phyloP scores from a whole-genome alignment of 2,329 filamentous ascomycete genomes.

The Dryadomyces sulphureus region DNA sequence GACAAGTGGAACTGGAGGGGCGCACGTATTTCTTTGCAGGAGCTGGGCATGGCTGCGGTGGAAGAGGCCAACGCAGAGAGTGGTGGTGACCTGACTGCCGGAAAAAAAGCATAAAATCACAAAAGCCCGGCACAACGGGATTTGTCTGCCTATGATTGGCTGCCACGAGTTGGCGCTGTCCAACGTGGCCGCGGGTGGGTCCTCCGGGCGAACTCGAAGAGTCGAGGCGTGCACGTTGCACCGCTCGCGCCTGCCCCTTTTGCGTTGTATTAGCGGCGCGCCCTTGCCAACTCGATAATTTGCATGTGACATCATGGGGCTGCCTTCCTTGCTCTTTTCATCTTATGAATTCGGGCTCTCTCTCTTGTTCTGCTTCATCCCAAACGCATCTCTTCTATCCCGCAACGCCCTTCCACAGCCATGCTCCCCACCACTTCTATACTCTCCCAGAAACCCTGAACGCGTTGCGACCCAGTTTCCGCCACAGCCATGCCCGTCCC shows the following conservation, averaged over 20 bases:
- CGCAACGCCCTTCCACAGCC: neutral
- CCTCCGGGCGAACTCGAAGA: too few species aligned
- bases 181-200: too few species aligned
- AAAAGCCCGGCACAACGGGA: too few species aligned
- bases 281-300: neutral
- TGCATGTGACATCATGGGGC: neutral
- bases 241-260: neutral
- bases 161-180: too few species aligned
- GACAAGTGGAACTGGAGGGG: slow-evolving; percentile 8
- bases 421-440: too few species aligned
- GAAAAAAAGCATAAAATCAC: neutral
- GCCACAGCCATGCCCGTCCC: slow-evolving; percentile 31
- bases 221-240: too few species aligned
- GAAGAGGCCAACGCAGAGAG: too few species aligned
- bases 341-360: too few species aligned
- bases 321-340: neutral
- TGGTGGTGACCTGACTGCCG: neutral
- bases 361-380: neutral
- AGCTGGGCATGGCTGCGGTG: slow-evolving; percentile 55
- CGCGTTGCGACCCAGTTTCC: neutral
- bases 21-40: slow-evolving; percentile 92
- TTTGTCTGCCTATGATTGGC: neutral
- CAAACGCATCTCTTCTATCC: neutral
- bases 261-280: neutral
- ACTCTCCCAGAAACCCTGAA: too few species aligned